These are phyloP conservation scores for Daldinia childiae DNA, from an alignment of 495 filamentous ascomycete genomes.

Conservation along the genomic window DNA sequence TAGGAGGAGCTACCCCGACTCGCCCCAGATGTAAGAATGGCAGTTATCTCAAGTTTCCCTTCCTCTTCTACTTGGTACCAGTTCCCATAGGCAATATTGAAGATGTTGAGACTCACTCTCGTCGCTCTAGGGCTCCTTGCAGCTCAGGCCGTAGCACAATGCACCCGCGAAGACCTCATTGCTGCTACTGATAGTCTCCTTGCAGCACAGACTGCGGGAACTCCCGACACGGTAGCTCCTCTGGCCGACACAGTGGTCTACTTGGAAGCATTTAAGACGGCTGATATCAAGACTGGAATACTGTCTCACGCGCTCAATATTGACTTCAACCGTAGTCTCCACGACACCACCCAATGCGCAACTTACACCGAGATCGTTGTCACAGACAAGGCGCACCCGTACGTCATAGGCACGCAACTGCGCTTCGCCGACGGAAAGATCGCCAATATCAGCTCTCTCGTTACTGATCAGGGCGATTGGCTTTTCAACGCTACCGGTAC, in stretches of 20 bases:
- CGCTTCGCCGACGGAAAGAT: constrained; percentile 47
- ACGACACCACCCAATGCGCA: constrained; percentile 61
- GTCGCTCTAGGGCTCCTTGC: constrained; percentile 38
- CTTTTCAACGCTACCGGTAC: constrained; percentile 63
- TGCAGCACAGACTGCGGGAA: constrained; percentile 56
- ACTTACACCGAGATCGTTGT: constrained; percentile 63
- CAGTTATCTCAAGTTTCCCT: constrained; percentile 5
- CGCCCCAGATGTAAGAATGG: constrained; percentile 21
- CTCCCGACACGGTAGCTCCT: constrained; percentile 43
- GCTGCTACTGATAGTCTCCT: constrained; percentile 53
- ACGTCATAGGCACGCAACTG: constrained; percentile 61
- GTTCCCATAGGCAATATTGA: constrained; percentile 12
- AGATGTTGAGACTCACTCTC: constrained; percentile 41
- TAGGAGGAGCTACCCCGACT: constrained; percentile 25
- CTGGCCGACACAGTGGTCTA: constrained; percentile 45
- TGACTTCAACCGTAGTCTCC: constrained; percentile 58
- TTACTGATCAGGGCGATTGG: constrained; percentile 57
- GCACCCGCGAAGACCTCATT: constrained; percentile 54
- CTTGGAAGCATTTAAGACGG: constrained; percentile 55
- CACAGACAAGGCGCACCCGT: constrained; percentile 53
- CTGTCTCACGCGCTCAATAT: constrained; percentile 55
- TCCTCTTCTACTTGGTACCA: constrained; percentile 3
- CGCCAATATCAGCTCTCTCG: constrained; percentile 55
- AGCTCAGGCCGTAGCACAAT: constrained; percentile 40
- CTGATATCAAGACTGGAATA: constrained; percentile 50